Conservation (phyloP, 768 basidiomycete genomes). For the Pleurotus ostreatus region DNA sequence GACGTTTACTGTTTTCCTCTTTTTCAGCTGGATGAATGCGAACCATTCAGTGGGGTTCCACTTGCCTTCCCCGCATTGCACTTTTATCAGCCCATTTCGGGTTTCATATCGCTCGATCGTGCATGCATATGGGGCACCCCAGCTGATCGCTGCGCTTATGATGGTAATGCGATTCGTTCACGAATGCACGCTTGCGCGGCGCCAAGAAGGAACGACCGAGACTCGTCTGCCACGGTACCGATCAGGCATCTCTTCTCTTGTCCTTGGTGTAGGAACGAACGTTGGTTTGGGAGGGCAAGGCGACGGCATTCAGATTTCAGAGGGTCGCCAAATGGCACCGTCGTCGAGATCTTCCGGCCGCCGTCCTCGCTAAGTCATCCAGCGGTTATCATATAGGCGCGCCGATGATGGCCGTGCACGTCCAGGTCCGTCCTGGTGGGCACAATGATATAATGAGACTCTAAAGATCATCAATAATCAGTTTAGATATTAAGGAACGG, state of each 20-base stretch:
- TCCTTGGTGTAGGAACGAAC: neutral
- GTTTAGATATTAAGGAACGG: neutral
- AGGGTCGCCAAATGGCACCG: neutral
- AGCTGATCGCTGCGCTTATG: neutral
- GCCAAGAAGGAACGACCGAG: too few relatives aligned
- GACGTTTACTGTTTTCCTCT: neutral
- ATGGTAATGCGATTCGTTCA: too few relatives aligned
- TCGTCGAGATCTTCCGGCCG: slow-evolving; percentile 9
- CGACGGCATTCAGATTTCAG: too few relatives aligned
- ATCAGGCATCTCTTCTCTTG: neutral
- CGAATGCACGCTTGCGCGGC: too few relatives aligned
- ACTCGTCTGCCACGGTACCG: too few relatives aligned
- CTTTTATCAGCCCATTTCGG: neutral
- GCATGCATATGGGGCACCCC: neutral
- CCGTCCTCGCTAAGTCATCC: neutral
- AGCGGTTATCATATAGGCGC: slow-evolving; percentile 13
- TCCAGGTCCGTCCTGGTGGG: slow-evolving; percentile 12
- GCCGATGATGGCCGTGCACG: slow-evolving; percentile 11
- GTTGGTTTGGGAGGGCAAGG: neutral
- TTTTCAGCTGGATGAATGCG: neutral
- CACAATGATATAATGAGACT: slow-evolving; percentile 1
- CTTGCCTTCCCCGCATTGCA: slow-evolving; percentile 3
- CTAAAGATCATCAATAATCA: neutral
- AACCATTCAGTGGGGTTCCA: slow-evolving; percentile 2
- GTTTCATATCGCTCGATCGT: neutral